phyloP scores from a whole-genome alignment of 169 alveolate genomes.

The Cryptosporidium ryanae region DNA sequence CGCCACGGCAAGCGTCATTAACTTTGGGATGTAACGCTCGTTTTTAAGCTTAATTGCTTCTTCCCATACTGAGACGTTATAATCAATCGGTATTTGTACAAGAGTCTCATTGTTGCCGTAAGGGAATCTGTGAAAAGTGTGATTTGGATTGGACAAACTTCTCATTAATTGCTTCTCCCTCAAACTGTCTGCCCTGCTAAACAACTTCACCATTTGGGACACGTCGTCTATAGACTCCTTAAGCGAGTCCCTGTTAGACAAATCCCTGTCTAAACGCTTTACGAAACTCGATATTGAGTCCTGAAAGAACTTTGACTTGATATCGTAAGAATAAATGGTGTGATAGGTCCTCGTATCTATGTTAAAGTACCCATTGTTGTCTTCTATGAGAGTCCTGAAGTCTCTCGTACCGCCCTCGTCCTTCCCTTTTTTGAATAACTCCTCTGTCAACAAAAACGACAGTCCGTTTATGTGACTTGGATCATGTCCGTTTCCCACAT shows the following conservation, averaged over 20 bases:
- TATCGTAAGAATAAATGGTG: conserved; percentile 38
- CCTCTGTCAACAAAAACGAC: conserved; percentile 30
- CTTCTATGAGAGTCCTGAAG: conserved; percentile 24
- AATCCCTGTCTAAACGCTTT: conserved; percentile 8
- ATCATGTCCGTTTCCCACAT: conserved; percentile 16
- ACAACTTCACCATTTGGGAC: too few species aligned
- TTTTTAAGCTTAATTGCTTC: too few species aligned
- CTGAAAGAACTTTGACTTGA: conserved; percentile 22
- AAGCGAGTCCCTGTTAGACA: not conserved
- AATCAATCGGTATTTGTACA: conserved; percentile 2
- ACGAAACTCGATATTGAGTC: conserved; percentile 4
- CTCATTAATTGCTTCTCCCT: conserved; percentile 22
- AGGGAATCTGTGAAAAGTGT: conserved; percentile 33
- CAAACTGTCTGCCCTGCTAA: not conserved
- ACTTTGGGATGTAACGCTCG: too few species aligned
- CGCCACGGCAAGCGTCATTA: too few species aligned
- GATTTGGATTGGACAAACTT: conserved; percentile 22
- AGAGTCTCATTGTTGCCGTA: conserved; percentile 54
- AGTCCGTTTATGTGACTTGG: conserved; percentile 32
- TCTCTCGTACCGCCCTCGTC: not conserved
- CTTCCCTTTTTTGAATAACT: conserved; percentile 2
- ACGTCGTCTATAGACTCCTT: too few species aligned
- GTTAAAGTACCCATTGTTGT: conserved; percentile 40
- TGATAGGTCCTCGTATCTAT: conserved; percentile 9
- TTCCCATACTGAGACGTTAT: too few species aligned